Evolutionary conservation across 2,329 filamentous ascomycete genomes (phyloP).

Genomic region (Apiospora marii): DNA sequence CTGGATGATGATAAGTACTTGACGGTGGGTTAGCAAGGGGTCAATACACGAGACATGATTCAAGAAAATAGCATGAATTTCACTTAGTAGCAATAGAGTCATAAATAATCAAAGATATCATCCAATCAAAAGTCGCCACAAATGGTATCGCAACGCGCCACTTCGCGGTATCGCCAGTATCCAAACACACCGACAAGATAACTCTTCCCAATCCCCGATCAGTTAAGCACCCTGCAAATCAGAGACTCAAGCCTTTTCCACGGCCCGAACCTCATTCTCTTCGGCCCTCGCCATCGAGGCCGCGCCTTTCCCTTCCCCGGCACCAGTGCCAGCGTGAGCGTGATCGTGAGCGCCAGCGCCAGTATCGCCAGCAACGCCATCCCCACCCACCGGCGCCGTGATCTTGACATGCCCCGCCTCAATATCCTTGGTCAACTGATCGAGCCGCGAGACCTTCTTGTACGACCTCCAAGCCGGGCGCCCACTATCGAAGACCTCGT

Average conservation of each 20-base stretch:
- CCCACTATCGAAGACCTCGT: slow-evolving; percentile 72
- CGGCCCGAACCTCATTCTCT: not conserved
- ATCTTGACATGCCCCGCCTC: slow-evolving; percentile 54
- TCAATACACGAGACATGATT: not conserved
- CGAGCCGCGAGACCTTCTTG: slow-evolving; percentile 52
- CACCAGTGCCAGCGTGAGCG: not conserved
- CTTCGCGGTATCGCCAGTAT: not conserved
- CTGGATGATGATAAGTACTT: too few relatives aligned
- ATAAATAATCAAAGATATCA: not conserved
- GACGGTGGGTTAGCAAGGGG: too few relatives aligned
- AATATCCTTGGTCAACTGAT: slow-evolving; percentile 56
- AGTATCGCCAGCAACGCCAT: not conserved
- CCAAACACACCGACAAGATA: not conserved
- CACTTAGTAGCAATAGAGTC: not conserved
- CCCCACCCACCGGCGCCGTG: slow-evolving; percentile 24
- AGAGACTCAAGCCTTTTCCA: not conserved
- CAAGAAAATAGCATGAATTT: not conserved
- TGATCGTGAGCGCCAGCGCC: not conserved
- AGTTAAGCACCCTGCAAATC: not conserved
- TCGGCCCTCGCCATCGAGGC: not conserved
- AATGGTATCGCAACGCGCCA: not conserved
- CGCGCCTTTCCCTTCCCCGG: not conserved
- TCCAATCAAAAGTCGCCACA: not conserved
- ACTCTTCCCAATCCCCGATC: not conserved
- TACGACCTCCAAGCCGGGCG: slow-evolving; percentile 64